Conservation (phyloP, 1,284 basidiomycete species). For the Mycocalia duriaeana region DNA sequence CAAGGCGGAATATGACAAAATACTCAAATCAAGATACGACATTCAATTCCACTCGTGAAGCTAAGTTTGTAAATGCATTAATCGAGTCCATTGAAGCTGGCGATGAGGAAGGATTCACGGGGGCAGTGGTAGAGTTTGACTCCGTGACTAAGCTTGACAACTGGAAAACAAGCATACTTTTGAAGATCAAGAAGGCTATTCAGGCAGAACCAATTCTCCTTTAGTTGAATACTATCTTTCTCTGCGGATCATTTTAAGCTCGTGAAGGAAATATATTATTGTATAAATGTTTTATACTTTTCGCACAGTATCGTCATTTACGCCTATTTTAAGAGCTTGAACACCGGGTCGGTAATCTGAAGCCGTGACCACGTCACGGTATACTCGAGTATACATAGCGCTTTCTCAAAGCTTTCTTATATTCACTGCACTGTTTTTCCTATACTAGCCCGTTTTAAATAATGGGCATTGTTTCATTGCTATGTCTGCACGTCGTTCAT, state of each 20-base stretch:
- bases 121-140: slow-evolving; percentile 80
- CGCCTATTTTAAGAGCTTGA: no score
- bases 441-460: not conserved
- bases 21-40: slow-evolving; percentile 78
- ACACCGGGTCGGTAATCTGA: no score
- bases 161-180: slow-evolving; percentile 88
- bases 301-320: no score
- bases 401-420: no score
- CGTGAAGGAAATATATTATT: no score
- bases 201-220: slow-evolving; percentile 40
- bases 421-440: no score
- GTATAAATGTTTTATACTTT: no score
- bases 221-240: no score
- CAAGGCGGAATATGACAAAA: slow-evolving; percentile 70
- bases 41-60: slow-evolving; percentile 84
- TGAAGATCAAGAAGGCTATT: slow-evolving; percentile 84
- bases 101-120: slow-evolving; percentile 77
- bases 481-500: slow-evolving; percentile 52
- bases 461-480: slow-evolving; percentile 15
- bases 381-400: no score
- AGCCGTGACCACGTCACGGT: no score
- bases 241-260: no score
- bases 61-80: slow-evolving; percentile 78
- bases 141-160: slow-evolving; percentile 87
- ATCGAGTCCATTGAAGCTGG: slow-evolving; percentile 78